Evolutionary conservation across 768 basidiomycete species (phyloP), one percentile per base, ranked within the genome.

Genomic region (Lentinula detonsa): DNA sequence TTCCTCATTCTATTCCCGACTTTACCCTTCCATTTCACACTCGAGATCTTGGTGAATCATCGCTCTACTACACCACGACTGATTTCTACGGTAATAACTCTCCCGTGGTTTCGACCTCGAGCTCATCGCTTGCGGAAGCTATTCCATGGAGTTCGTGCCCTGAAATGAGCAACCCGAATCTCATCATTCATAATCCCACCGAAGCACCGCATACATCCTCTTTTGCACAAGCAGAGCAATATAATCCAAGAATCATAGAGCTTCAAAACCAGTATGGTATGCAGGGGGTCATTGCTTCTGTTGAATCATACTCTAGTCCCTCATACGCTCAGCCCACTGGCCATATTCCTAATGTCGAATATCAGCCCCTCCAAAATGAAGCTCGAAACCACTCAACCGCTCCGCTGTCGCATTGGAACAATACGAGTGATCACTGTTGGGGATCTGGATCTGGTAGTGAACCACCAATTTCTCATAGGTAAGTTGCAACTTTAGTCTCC

Each of bases 241-340:
- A 56, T 39, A 37, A 56, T 40, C 55, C 55, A 21, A 43, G 40
- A 11, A 18, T 56, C 11, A 21, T 56, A 23, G 55, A 42, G 28
- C 39, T 40, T n/a, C 43, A 56, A n/a, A 56, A 37, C 9, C 55
- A 40, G 40, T 56, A 56, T 33, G 55, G 55, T 28, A 56, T 56
- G 55, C 55, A 56, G 31, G 39, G 55, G 3, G 55, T 56, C 15
- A 40, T 56, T 43, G 55, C 55, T 31, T 56, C 55, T 31, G 55
- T 56, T 43, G 39, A 56, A 56, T 56, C 55, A n/a, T 56, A 43
- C 40, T 28, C 55, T 15, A 28, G 55, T n/a, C 37, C 55, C 10
- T 5, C 21, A n/a, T 31, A 33, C 39, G 23, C 40, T n/a, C 52
- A 34, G 15, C 3, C 18, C 21, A 18, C 46, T 18, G 28, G 23